Evolutionary conservation across 805 yeast species (phyloP).

Genomic region (Kregervanrija pseudodelftensis): DNA sequence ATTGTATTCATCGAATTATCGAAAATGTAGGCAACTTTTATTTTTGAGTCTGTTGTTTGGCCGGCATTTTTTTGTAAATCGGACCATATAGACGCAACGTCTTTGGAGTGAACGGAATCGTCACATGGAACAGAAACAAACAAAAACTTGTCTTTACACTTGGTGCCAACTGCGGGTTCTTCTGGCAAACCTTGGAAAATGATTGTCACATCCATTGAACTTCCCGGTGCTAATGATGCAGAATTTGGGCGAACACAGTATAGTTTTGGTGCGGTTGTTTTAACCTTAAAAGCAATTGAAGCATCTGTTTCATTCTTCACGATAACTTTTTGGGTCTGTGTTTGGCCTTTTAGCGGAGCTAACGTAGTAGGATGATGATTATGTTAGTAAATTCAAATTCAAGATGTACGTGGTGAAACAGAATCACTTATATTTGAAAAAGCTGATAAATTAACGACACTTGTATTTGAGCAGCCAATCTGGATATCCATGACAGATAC

Average conservation of each 20-base stretch:
- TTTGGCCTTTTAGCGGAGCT: conserved; percentile 67
- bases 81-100: conserved; percentile 69
- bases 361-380: background rate
- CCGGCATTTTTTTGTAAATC: conserved; percentile 51
- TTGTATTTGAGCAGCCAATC: no score
- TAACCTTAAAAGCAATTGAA: conserved; percentile 84
- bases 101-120: conserved; percentile 42
- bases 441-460: background rate
- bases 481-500: background rate
- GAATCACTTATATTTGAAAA: background rate
- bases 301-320: conserved; percentile 49
- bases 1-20: conserved; percentile 25
- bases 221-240: conserved; percentile 69
- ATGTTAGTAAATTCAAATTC: background rate
- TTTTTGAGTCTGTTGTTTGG: conserved; percentile 20
- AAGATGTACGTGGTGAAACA: background rate
- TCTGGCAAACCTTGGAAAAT: conserved; percentile 77
- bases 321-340: conserved; percentile 55
- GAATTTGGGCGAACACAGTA: conserved; percentile 97
- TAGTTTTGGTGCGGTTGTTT: conserved; percentile 94
- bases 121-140: conserved; percentile 80
- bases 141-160: conserved; percentile 88
- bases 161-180: conserved; percentile 66
- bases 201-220: conserved; percentile 64
- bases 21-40: conserved; percentile 26